A percentile compares a stretch with the other conserved stretches of the same genome.
Evolutionary conservation across 2,329 filamentous ascomycete species (phyloP).

Genomic region (Calonectria hongkongensis): DNA sequence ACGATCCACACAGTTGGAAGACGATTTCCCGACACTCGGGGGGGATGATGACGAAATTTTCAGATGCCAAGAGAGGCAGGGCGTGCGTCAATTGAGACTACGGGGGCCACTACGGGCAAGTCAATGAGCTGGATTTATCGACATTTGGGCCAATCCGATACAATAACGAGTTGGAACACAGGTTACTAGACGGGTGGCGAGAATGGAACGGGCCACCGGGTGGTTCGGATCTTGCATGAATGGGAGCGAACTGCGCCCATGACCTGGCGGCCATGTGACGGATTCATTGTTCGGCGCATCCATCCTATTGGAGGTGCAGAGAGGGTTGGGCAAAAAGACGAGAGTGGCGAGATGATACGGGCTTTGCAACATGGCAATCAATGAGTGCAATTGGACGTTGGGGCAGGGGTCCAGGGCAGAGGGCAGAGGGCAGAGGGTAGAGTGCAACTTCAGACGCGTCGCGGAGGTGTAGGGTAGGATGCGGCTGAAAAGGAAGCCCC

Average conservation of each 20-base stretch:
- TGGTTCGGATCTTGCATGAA: slow-evolving; percentile 25
- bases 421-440: too few species aligned
- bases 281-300: not conserved
- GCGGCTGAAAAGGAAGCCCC: slow-evolving; percentile 49
- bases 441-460: not conserved
- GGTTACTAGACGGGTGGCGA: not conserved
- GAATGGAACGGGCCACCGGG: slow-evolving; percentile 18
- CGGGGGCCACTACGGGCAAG: not conserved
- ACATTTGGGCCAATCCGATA: not conserved
- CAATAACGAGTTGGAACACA: not conserved
- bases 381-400: too few species aligned
- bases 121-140: not conserved
- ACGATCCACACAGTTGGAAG: slow-evolving; percentile 25
- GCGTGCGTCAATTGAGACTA: not conserved
- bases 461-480: slow-evolving; percentile 26
- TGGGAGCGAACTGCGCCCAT: slow-evolving; percentile 1
- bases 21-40: slow-evolving; percentile 10
- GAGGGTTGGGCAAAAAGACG: not conserved
- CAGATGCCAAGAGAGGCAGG: not conserved
- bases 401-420: too few species aligned
- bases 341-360: slow-evolving; percentile 5
- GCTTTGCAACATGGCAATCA: too few species aligned
- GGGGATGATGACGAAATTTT: not conserved
- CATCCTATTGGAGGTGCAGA: slow-evolving; percentile 10
- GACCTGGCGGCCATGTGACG: slow-evolving; percentile 9